Base-by-base conservation (phyloP, 495 filamentous ascomycete species). In the Penicillium paxilli region DNA sequence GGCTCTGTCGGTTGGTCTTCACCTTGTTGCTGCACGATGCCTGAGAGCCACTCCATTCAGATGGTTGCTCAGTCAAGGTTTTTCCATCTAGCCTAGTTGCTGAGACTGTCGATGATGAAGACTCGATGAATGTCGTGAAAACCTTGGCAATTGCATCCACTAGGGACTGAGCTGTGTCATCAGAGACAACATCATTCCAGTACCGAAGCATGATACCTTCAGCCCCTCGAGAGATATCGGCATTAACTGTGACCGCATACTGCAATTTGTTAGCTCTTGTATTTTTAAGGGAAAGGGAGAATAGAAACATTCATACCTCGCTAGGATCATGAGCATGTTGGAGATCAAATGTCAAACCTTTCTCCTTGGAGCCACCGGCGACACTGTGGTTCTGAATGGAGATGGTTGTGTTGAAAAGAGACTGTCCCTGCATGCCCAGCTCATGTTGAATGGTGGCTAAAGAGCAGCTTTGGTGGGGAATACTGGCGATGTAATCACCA, bases 331-430 rank as follows among this genome's bases (percentile, higher is more conserved):
- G 65, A 22, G 71, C 75, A 55, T 66, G 65, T 24, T 71, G 63
- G 2, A 68, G 55, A 14, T 75, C 66, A 49, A 79, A 79, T 1
- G 58, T 64, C 33, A 79, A 53, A n/a, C 57, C 63, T 23, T 70
- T 65, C 10, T 73, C 62, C 33, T 71, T 70, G 9, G 59, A 44
- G 25, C 59, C 61, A n/a, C 66, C 65, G 2, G 69, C 64, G 9
- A 60, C 64, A 1, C 63, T 62, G 42, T 74, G 68, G 44, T 80
- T 80, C 30, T 80, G 77, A 19, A 80, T 79, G 0, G 82, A 84
- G n/a, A 83, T 64, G 0, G 78, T 77, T 12, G 82, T 84, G 57
- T 85, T 83, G 68, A 82, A 84, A 2, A 85, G 63, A 10, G 76
- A 59, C 51, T 78, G 75, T 16, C 77, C 76, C 42, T 74, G 65